These are phyloP conservation scores for Paxillus ammoniavirescens DNA, from an alignment of 768 basidiomycete species.

Conservation along the genomic window DNA sequence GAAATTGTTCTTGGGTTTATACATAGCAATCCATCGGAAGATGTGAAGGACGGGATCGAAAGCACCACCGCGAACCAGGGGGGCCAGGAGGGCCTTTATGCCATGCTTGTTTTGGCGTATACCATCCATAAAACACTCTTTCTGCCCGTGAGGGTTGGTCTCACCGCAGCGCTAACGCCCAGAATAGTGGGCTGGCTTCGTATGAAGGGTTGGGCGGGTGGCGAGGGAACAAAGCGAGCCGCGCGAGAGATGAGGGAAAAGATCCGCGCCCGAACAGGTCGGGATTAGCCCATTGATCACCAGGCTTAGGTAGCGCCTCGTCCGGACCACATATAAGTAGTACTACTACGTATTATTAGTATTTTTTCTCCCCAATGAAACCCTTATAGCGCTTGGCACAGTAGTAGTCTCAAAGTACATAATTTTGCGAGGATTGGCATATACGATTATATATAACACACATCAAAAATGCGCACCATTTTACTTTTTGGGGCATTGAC, in stretches of 20 bases:
- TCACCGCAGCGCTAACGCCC: slow-evolving; percentile 86
- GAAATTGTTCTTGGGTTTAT: slow-evolving; percentile 43
- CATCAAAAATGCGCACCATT: too few species aligned
- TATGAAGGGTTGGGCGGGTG: slow-evolving; percentile 78
- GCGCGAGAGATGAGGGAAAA: slow-evolving; percentile 43
- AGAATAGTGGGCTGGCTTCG: slow-evolving; percentile 82
- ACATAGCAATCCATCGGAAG: slow-evolving; percentile 56
- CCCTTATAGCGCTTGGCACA: too few species aligned
- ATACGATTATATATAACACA: too few species aligned
- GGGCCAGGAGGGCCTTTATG: slow-evolving; percentile 78
- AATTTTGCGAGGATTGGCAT: too few species aligned
- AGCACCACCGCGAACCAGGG: slow-evolving; percentile 29
- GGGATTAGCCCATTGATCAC: slow-evolving; percentile 13
- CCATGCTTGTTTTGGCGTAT: slow-evolving; percentile 91
- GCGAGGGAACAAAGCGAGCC: slow-evolving; percentile 66
- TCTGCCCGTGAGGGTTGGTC: slow-evolving; percentile 82
- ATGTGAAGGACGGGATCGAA: slow-evolving; percentile 66
- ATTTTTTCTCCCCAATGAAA: too few species aligned
- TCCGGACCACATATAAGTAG: too few species aligned
- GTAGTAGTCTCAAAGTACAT: too few species aligned
- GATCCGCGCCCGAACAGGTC: slow-evolving; percentile 23
- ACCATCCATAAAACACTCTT: slow-evolving; percentile 95
- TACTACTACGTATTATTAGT: too few species aligned
- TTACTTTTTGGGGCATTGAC: too few species aligned
- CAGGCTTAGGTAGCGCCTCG: too few species aligned